Base-by-base conservation (phyloP, 306 rosid genomes). In the Prunus mongolica region DNA sequence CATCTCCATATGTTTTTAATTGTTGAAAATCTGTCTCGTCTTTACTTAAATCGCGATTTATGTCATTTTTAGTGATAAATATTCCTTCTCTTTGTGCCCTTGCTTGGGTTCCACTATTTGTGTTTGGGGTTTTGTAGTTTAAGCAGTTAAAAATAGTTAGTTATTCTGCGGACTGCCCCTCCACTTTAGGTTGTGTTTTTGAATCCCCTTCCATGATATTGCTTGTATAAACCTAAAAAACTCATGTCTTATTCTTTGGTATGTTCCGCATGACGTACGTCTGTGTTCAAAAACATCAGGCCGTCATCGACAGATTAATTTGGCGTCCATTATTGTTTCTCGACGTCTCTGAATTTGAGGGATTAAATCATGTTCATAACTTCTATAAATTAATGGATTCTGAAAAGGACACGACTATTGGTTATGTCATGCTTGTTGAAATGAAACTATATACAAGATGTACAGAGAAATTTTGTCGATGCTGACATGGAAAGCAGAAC, bases 341-440 rank as follows among this genome's bases (percentile, higher is more conserved):
- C 27, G 34, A 46, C 4, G 66, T 46, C 38, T 55, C 22, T 38
- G 44, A 60, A 61, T 62, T 76, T 44, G 38, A 9, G 71, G 75
- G 47, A 12, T 44, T 47, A 16, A 3, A 25, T 55, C 65, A 34
- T 68, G 46, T 12, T 67, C 60, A 38, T 27, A 12, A 16, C 9
- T 7, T 3, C 30, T 16, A 30, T 45, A 18, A 18, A 65, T 30
- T 25, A 64, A 61, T 55, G 71, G 45, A 14, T 34, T 4, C 5
- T 13, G 75, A 49, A 74, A 80, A 67, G 10, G 79, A 65, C 65
- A 65, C 25, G 7, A 27, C 58, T 57, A 52, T 71, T 47, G 68
- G 58, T 75, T 58, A 34, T 71, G 72, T 79, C 77, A 76, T 55
- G 77, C 60, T 67, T 65, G 56, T 72, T 72, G 52, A 76, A 61